Percentiles rank a stretch among this genome's conserved stretches.
Conservation (phyloP, 495 filamentous ascomycete genomes). For the Letharia columbiana region DNA sequence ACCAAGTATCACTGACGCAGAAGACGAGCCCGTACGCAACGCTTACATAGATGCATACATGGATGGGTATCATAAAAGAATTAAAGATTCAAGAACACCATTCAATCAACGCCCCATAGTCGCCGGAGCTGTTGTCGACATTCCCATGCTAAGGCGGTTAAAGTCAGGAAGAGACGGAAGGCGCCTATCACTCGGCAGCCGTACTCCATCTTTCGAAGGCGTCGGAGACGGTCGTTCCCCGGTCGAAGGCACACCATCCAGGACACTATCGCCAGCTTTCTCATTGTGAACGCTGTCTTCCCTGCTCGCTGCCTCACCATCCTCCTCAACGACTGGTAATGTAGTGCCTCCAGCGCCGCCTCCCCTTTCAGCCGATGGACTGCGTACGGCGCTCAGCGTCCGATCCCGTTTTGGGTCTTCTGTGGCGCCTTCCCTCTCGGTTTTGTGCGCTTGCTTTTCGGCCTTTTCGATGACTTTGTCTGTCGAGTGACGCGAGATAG, state of each 20-base stretch:
- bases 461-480: conserved; percentile 45
- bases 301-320: conserved; percentile 66
- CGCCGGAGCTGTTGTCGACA: conserved; percentile 3
- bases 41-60: conserved; percentile 12
- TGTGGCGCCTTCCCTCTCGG: conserved; percentile 40
- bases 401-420: conserved; percentile 45
- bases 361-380: conserved; percentile 46
- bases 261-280: conserved; percentile 18
- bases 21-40: conserved; percentile 9
- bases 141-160: conserved; percentile 22
- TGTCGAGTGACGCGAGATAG: conserved; percentile 34
- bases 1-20: neutral
- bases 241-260: conserved; percentile 35
- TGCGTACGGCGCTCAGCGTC: conserved; percentile 44
- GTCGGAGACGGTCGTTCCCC: conserved; percentile 33
- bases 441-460: conserved; percentile 37
- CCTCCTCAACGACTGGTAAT: conserved; percentile 90
- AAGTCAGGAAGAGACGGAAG: conserved; percentile 22
- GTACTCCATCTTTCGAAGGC: conserved; percentile 33
- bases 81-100: conserved; percentile 14
- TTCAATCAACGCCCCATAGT: conserved; percentile 16
- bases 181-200: conserved; percentile 22
- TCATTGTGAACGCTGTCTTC: conserved; percentile 24
- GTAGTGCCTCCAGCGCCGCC: conserved; percentile 50
- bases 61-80: conserved; percentile 19